Percentiles rank a stretch among this genome's conserved stretches.
Conservation (phyloP, 768 basidiomycete species). For the Russula lepida region DNA sequence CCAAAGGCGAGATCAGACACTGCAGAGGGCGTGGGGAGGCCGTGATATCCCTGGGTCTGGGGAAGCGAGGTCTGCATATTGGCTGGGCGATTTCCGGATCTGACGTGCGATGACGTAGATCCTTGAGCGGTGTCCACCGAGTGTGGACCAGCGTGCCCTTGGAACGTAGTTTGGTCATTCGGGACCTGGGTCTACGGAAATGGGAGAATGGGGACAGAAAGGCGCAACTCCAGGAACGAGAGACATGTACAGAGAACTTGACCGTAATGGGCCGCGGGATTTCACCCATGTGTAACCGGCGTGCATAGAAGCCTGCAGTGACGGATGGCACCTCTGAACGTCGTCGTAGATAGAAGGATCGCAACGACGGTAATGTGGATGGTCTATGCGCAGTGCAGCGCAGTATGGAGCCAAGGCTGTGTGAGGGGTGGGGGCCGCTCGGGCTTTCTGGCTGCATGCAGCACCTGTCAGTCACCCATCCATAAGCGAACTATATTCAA, state of each 20-base stretch:
- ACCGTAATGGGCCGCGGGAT: not conserved
- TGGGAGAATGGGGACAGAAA: not conserved
- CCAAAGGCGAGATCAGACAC: not conserved
- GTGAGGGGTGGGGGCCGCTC: too few relatives aligned
- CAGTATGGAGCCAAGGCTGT: too few relatives aligned
- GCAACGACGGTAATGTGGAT: not conserved
- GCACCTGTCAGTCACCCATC: too few relatives aligned
- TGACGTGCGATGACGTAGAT: not conserved
- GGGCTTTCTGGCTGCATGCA: too few relatives aligned
- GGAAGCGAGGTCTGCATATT: not conserved
- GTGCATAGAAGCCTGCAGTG: not conserved
- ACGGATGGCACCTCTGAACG: not conserved
- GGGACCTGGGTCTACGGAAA: not conserved
- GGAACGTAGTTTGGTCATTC: not conserved
- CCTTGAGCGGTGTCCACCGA: not conserved
- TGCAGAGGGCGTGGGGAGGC: not conserved
- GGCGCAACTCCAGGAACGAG: not conserved
- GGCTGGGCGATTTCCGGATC: not conserved
- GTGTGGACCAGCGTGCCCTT: not conserved
- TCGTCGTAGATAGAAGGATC: not conserved
- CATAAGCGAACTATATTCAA: too few relatives aligned
- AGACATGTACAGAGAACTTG: too few relatives aligned
- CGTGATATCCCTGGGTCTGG: not conserved
- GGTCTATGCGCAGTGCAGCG: too few relatives aligned
- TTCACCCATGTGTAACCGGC: not conserved